A percentile compares a stretch with the other conserved stretches of the same genome.
phyloP scores from a whole-genome alignment of 257 asterid genomes.

The Nicotiana otophora region DNA sequence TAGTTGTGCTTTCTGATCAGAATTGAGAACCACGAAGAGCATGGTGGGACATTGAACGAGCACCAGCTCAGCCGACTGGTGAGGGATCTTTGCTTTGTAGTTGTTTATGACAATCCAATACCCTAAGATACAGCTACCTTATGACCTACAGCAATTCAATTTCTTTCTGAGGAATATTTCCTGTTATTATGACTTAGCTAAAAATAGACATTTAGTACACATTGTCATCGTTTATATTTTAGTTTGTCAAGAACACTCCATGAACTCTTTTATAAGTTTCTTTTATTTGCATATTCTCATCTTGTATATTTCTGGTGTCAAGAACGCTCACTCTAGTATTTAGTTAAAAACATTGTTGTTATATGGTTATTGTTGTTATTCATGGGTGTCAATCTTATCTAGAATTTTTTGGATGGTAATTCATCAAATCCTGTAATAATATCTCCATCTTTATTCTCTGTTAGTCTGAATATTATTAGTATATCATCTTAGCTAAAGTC shows the following conservation, averaged over 20 bases:
- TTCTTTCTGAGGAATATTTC: neutral
- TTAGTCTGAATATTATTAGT: neutral
- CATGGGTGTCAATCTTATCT: neutral
- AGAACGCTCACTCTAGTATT: neutral
- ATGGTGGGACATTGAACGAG: conserved; percentile 94
- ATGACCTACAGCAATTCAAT: neutral
- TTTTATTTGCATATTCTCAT: neutral
- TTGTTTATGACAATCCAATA: neutral
- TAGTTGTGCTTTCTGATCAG: conserved; percentile 42
- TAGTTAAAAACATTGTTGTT: neutral
- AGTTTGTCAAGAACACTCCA: neutral
- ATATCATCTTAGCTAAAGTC: neutral
- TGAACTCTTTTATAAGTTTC: neutral
- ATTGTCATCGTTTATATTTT: neutral
- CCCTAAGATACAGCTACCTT: neutral
- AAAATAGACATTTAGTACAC: neutral
- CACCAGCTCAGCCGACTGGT: conserved; percentile 98
- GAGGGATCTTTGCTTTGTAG: conserved; percentile 28
- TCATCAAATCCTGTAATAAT: neutral
- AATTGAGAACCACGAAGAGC: conserved; percentile 99
- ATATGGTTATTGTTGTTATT: neutral
- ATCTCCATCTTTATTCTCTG: conserved; percentile 1
- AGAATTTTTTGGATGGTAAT: neutral
- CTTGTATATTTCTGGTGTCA: neutral
- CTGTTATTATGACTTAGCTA: neutral